phyloP scores from a whole-genome alignment of 768 basidiomycete genomes.

The Sistotremastrum suecicum region DNA sequence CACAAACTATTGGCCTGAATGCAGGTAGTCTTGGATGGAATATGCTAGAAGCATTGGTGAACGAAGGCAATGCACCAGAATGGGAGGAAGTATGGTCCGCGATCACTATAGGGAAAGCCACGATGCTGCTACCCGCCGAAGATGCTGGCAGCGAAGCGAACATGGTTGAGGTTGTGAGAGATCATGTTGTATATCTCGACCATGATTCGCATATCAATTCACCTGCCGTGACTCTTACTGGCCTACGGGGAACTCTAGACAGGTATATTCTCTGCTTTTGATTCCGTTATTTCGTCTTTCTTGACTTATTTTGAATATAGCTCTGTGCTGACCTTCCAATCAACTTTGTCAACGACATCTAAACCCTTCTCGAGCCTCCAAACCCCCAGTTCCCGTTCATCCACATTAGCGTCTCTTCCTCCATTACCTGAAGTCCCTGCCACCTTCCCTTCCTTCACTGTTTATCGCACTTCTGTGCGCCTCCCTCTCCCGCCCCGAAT shows the following conservation, averaged over 20 bases:
- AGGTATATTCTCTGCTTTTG: slow-evolving; percentile 29
- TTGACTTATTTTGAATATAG: slow-evolving; percentile 12
- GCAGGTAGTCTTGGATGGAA: slow-evolving; percentile 56
- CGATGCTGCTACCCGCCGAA: slow-evolving; percentile 66
- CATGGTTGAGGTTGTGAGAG: slow-evolving; percentile 63
- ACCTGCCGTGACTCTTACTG: slow-evolving; percentile 66
- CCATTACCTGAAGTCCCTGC: slow-evolving; percentile 33
- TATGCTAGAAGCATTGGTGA: slow-evolving; percentile 57
- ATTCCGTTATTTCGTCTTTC: not conserved
- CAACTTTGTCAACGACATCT: slow-evolving; percentile 26
- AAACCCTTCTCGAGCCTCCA: slow-evolving; percentile 28
- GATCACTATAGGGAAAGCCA: slow-evolving; percentile 56
- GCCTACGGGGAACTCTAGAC: slow-evolving; percentile 57
- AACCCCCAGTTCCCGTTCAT: slow-evolving; percentile 19
- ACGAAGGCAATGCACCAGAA: slow-evolving; percentile 33
- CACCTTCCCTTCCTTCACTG: slow-evolving; percentile 23
- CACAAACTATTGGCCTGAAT: slow-evolving; percentile 55
- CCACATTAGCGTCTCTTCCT: slow-evolving; percentile 32
- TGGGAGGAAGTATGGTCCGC: slow-evolving; percentile 61
- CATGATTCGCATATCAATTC: slow-evolving; percentile 28
- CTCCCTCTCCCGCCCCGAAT: slow-evolving; percentile 26
- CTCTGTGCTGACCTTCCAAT: slow-evolving; percentile 27
- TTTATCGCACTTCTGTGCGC: slow-evolving; percentile 21
- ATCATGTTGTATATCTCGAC: slow-evolving; percentile 67
- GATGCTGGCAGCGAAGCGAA: slow-evolving; percentile 37